A percentile compares a stretch with the other conserved stretches of the same genome.
These are phyloP conservation scores for Tripidium arundinaceum DNA, from an alignment of 202 grass and related monocot species.

Conservation along the genomic window DNA sequence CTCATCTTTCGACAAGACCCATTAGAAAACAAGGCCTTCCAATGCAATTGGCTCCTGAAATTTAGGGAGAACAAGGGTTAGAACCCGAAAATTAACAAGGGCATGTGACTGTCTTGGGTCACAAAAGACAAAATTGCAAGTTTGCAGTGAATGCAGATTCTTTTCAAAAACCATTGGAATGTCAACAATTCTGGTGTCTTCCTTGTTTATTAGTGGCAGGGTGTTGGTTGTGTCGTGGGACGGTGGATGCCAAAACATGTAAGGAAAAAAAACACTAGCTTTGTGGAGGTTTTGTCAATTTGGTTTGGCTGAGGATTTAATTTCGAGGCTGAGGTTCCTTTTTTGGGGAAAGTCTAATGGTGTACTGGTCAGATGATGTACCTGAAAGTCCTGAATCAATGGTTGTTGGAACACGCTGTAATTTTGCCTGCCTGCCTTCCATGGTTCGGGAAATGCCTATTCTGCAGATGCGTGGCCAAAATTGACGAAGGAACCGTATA, in stretches of 20 bases:
- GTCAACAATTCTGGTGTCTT: not conserved
- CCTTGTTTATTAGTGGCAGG: conserved; percentile 8
- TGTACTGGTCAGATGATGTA: not conserved
- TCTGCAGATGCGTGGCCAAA: not conserved
- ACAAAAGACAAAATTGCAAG: conserved; percentile 1
- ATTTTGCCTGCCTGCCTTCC: not conserved
- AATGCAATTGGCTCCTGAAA: conserved; percentile 25
- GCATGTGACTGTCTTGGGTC: not conserved
- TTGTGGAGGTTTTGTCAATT: conserved; percentile 23
- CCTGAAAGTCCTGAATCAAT: not conserved
- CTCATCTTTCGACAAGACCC: conserved; percentile 30
- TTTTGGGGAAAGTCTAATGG: conserved; percentile 1
- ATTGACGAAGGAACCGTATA: not conserved
- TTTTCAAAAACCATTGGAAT: not conserved
- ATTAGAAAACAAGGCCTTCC: conserved; percentile 21
- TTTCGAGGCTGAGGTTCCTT: conserved; percentile 19
- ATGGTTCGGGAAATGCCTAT: conserved; percentile 23
- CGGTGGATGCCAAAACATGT: conserved; percentile 21
- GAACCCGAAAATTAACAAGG: not conserved
- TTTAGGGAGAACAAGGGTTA: conserved; percentile 9
- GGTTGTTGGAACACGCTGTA: conserved; percentile 26
- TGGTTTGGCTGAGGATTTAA: conserved; percentile 17
- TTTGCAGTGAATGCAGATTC: not conserved
- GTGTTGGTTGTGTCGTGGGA: conserved; percentile 6
- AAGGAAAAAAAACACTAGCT: conserved; percentile 8